Evolutionary conservation across 83 land plant genomes (phyloP).

Genomic region (Diphasiastrum complanatum): DNA sequence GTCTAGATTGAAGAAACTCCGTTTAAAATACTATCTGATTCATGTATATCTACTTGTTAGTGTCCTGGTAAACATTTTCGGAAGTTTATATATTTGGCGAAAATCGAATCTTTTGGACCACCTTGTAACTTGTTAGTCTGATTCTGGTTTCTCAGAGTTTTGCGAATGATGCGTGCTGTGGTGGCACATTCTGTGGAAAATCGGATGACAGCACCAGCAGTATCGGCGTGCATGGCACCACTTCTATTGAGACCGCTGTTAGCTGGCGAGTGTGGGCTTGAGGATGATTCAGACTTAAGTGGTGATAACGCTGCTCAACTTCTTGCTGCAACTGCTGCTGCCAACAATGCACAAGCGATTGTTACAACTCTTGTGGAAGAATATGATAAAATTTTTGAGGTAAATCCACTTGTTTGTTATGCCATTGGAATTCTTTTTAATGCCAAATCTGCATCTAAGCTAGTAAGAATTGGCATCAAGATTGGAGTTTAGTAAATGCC

Average conservation of each 20-base stretch:
- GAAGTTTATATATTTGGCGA: no score
- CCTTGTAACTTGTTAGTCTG: no score
- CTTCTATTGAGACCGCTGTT: conserved; percentile 78
- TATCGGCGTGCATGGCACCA: conserved; percentile 99
- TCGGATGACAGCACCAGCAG: conserved; percentile 87
- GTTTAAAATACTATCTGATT: no score
- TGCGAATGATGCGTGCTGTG: conserved; percentile 84
- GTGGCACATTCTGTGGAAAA: conserved; percentile 64
- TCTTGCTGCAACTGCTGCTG: conserved; percentile 85
- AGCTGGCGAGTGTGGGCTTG: conserved; percentile 95
- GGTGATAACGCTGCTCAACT: conserved; percentile 88
- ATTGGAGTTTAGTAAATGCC: no score
- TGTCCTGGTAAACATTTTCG: no score
- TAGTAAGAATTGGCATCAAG: no score
- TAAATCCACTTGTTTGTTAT: no score
- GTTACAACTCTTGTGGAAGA: conserved; percentile 74
- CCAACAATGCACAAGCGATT: conserved; percentile 91
- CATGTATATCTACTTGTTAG: no score
- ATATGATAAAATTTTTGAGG: conserved; percentile 79
- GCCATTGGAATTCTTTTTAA: no score
- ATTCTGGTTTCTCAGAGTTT: conserved; percentile 43
- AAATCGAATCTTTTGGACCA: no score
- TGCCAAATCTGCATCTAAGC: no score
- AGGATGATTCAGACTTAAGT: conserved; percentile 71
- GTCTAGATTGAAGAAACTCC: no score